Conservation (phyloP, 2,329 filamentous ascomycete genomes). For the Camptophora hylomeconis region DNA sequence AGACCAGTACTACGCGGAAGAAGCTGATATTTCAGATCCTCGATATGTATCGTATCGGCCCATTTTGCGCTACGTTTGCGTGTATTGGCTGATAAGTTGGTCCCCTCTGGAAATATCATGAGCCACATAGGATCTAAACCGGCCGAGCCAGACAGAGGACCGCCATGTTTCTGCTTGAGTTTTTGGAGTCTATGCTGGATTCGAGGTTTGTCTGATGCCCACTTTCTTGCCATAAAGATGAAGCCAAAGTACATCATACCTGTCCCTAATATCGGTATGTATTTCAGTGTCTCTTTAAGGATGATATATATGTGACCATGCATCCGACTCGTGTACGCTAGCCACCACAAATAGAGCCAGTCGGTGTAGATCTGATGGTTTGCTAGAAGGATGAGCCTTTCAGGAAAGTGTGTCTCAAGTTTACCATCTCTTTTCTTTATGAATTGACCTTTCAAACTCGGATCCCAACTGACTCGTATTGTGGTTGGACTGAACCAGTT, state of each 20-base stretch:
- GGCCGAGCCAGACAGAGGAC: slow-evolving; percentile 33
- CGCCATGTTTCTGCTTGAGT: slow-evolving; percentile 37
- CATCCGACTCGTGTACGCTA: slow-evolving; percentile 51
- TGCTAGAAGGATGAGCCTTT: slow-evolving; percentile 48
- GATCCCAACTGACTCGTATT: slow-evolving; percentile 50
- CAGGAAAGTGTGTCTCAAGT: slow-evolving; percentile 45
- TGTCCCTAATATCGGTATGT: slow-evolving; percentile 48
- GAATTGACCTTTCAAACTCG: slow-evolving; percentile 46
- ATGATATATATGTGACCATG: slow-evolving; percentile 56
- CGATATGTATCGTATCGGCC: slow-evolving; percentile 43
- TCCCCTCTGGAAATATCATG: slow-evolving; percentile 53
- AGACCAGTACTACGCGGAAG: slow-evolving; percentile 48
- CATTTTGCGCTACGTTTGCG: slow-evolving; percentile 43
- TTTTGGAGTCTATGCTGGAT: slow-evolving; percentile 44
- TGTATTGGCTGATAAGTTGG: slow-evolving; percentile 45
- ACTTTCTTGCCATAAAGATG: slow-evolving; percentile 52
- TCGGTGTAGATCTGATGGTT: slow-evolving; percentile 59
- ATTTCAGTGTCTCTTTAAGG: slow-evolving; percentile 51
- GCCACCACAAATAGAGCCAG: slow-evolving; percentile 58
- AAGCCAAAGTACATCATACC: slow-evolving; percentile 55
- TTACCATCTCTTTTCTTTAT: slow-evolving; percentile 43
- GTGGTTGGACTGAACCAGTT: slow-evolving; percentile 51
- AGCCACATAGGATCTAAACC: slow-evolving; percentile 53
- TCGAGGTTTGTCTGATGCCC: slow-evolving; percentile 46
- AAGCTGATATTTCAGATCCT: slow-evolving; percentile 46